Conservation (phyloP, 192 early-diverging fungal genomes). For the Lobosporangium transversale region DNA sequence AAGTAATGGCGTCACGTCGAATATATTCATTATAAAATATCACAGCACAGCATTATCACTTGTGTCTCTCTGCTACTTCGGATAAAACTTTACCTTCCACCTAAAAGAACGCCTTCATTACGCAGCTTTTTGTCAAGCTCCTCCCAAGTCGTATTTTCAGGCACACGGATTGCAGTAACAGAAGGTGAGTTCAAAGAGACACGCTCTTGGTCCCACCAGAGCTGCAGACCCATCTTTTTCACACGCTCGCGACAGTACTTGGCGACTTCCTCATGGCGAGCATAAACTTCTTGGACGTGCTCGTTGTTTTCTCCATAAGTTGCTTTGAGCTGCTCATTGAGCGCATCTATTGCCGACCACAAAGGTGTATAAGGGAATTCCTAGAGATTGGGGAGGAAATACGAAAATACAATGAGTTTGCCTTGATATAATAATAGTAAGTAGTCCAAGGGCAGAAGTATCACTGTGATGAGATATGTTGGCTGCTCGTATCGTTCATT, state of each 20-base stretch:
- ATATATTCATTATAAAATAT: neutral
- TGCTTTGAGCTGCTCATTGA: constrained; percentile 31
- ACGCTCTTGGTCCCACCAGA: constrained; percentile 33
- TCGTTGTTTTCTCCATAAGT: constrained; percentile 21
- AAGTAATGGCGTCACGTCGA: too few relatives aligned
- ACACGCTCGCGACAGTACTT: constrained; percentile 34
- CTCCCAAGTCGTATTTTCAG: constrained; percentile 43
- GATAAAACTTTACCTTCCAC: constrained; percentile 49
- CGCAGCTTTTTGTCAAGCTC: constrained; percentile 39
- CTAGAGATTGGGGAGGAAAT: neutral
- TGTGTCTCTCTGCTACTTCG: neutral
- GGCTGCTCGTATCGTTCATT: too few relatives aligned
- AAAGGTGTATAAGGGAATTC: constrained; percentile 40
- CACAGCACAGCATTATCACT: neutral
- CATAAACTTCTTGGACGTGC: constrained; percentile 10
- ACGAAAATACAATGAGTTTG: neutral
- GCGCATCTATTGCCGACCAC: constrained; percentile 46
- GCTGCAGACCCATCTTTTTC: constrained; percentile 37
- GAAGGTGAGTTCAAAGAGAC: constrained; percentile 28
- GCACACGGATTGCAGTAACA: constrained; percentile 41
- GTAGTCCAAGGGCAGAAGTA: too few relatives aligned
- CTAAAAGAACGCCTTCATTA: constrained; percentile 42
- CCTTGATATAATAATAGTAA: too few relatives aligned
- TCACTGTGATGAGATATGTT: too few relatives aligned
- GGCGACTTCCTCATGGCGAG: constrained; percentile 24